Base-by-base conservation (phyloP, 441 rosid species). In the Aleurites moluccanus region DNA sequence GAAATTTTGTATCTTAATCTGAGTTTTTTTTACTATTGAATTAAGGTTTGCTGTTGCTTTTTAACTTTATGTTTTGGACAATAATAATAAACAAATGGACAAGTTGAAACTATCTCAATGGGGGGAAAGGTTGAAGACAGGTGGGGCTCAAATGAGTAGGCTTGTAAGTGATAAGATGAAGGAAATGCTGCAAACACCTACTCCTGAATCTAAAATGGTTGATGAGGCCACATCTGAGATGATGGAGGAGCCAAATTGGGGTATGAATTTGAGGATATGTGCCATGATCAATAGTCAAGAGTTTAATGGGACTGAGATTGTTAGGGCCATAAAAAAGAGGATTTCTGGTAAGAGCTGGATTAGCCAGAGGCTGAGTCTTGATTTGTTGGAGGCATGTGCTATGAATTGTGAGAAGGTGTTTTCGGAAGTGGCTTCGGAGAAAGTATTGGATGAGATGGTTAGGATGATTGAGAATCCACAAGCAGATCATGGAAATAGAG, bases 391-490 rank as follows among this genome's bases (percentile, higher is more conserved):
- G 75, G 86, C 91, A 4, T 88, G 95, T 73, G 80, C 91, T 27
- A 88, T 85, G 88, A 94, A 94, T 57, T 94, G 97, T 7, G 92
- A 91, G 77, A 94, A 91, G 81, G 89, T 90, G 7, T 90, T 88
- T 85, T 91, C 95, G 0, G 98, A 89, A 83, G 83, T 94, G 64
- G 93, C 93, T 0, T 89, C 92, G 0, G 95, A 91, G 85, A 91
- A 85, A 67, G 88, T 92, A 72, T 82, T 94, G 87, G 97, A 94
- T 67, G 98, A 94, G 80, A 91, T 92, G 97, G 92, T 88, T 78
- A 88, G 66, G 91, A 80, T 92, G 82, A 86, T 94, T 57, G 87
- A 91, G 77, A 86, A 85, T 69, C 89, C 88, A 0, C 85, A 80
- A 66, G 83, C 88, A 0, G 88, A 88, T 75, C 70, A 75, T 1